Evolutionary conservation across 805 yeast species (phyloP), one percentile per base, ranked within the genome.

Genomic region (Lachancea fermentati): DNA sequence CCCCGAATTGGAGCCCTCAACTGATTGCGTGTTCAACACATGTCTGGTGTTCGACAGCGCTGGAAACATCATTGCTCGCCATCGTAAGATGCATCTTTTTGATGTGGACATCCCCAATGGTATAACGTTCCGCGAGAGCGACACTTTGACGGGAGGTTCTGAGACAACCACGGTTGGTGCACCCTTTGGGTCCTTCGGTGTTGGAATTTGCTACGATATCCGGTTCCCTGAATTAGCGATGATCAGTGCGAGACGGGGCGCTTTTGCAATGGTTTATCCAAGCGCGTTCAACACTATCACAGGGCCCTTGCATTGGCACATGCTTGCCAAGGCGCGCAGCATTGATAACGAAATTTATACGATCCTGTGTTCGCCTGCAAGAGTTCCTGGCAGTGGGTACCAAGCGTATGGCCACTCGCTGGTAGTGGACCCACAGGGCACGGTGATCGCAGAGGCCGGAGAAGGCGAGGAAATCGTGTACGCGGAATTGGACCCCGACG

Each of bases 71-170:
- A 76, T 91, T 41, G 96, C 87, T 36, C 85, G 81, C 54, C 97
- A 87, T 62, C 75, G 97, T 50, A 91, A 91, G 57, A 89, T 79
- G 2, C 98, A 91, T 58, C 63, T 91, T 46, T 91, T 91, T 55
- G 97, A 91, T 58, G 85, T 91, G 42, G 93, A 87, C 49, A 87
- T 91, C 39, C 96, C 97, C 1, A 81, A 82, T 34, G 89, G 91
- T 37, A 88, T 93, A 58, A 76, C 88, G 9, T 91, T 91, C 69
- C 78, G 82, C 58, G 98, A 91, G 60, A 79, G 86, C 34, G 71
- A 70, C 19, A 75, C 85, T 2, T 69, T 93, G 45, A 73, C 82
- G 7, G 86, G 87, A 8, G 97, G 97, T 17, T 69, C 75, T 50
- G 81, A 81, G 56, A 82, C 94, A 30, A 87, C 98, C 1, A 82